A percentile compares a stretch with the other conserved stretches of the same genome.
phyloP scores from a whole-genome alignment of 1,139 yeast genomes.

The Protomyces inouyei region DNA sequence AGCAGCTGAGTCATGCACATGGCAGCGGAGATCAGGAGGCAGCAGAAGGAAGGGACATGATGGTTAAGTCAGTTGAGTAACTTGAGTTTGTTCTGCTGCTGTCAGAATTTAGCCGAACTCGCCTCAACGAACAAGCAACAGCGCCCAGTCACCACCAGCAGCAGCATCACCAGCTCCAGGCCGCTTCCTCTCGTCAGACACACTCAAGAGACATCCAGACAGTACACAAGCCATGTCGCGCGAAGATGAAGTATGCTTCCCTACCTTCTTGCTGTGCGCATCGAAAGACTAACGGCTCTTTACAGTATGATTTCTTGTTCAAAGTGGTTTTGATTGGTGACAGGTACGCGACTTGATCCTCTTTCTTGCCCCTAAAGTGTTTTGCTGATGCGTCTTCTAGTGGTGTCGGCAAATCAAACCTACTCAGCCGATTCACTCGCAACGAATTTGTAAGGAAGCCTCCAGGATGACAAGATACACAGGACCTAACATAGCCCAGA shows the following conservation, averaged over 20 bases:
- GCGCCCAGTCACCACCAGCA: too few species aligned
- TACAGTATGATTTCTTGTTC: constrained; percentile 30
- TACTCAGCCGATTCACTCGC: constrained; percentile 86
- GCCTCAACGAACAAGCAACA: too few species aligned
- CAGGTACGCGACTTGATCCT: constrained; percentile 26
- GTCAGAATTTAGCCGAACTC: too few species aligned
- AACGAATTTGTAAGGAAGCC: constrained; percentile 60
- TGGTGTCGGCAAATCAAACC: constrained; percentile 94
- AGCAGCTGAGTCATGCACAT: neutral
- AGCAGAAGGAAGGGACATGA: too few species aligned
- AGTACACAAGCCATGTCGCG: constrained; percentile 9
- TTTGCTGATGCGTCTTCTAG: neutral
- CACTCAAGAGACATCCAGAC: neutral
- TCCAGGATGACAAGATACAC: neutral
- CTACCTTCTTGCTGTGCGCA: neutral
- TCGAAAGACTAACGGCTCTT: neutral
- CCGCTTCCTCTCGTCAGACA: too few species aligned
- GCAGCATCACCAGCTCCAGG: too few species aligned
- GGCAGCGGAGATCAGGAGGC: neutral
- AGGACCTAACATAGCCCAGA: constrained; percentile 35
- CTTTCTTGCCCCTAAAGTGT: neutral
- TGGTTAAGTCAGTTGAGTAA: too few species aligned
- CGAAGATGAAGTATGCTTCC: constrained; percentile 18
- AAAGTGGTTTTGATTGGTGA: constrained; percentile 89
- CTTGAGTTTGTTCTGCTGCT: too few species aligned